Evolutionary conservation across 2,329 filamentous ascomycete species (phyloP).

Genomic region (Helminthosporium solani): DNA sequence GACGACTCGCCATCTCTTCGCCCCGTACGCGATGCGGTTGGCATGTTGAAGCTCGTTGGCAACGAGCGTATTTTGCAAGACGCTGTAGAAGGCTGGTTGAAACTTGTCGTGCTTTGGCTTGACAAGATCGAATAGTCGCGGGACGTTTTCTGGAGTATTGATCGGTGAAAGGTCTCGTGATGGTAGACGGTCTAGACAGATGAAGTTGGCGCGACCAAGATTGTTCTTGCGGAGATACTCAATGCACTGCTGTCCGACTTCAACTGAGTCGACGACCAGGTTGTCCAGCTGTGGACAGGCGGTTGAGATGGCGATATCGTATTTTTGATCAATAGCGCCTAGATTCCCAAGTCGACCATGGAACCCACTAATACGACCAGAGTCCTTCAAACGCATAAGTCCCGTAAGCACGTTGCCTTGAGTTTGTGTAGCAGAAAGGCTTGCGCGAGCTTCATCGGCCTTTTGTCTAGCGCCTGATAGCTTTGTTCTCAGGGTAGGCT

Average conservation of each 20-base stretch:
- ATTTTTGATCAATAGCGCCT: constrained; percentile 88
- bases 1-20: constrained; percentile 91
- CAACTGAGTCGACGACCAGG: constrained; percentile 94
- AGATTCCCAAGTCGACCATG: constrained; percentile 93
- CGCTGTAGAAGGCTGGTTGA: constrained; percentile 88
- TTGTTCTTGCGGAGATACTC: constrained; percentile 98
- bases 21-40: constrained; percentile 94
- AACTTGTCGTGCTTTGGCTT: constrained; percentile 86
- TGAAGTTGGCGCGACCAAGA: constrained; percentile 93
- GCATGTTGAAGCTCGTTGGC: constrained; percentile 92
- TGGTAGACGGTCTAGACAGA: constrained; percentile 85
- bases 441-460: constrained; percentile 91
- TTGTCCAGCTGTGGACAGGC: constrained; percentile 91
- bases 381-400: constrained; percentile 92
- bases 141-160: constrained; percentile 86
- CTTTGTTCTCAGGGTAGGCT: constrained; percentile 78
- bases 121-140: constrained; percentile 89
- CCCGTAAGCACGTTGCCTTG: constrained; percentile 90
- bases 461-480: constrained; percentile 90
- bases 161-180: constrained; percentile 75
- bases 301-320: constrained; percentile 97
- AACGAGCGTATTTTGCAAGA: constrained; percentile 91
- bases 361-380: constrained; percentile 94
- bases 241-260: constrained; percentile 96
- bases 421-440: constrained; percentile 84